Conservation (phyloP, 2,329 filamentous ascomycete species). For the Coniochaeta hoffmannii region DNA sequence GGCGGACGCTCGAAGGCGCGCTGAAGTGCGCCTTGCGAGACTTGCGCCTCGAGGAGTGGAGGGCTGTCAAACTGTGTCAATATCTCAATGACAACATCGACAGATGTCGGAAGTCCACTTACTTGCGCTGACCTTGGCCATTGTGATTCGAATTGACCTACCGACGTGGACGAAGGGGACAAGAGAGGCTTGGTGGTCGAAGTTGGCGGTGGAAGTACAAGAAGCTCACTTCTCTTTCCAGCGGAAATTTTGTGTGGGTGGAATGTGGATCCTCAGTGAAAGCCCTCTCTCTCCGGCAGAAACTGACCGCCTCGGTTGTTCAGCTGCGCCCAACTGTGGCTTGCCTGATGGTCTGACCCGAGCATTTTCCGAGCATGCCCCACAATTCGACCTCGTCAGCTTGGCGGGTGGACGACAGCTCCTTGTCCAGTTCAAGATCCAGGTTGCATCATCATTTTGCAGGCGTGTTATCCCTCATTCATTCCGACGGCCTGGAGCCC, state of each 20-base stretch:
- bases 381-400: slow-evolving; percentile 2
- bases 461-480: not conserved
- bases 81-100: slow-evolving; percentile 5
- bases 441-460: slow-evolving; percentile 3
- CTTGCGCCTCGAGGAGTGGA: slow-evolving; percentile 90
- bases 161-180: slow-evolving; percentile 10
- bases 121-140: slow-evolving; percentile 61
- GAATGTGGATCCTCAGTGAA: not conserved
- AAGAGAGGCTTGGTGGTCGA: slow-evolving; percentile 9
- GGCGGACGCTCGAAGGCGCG: slow-evolving; percentile 88
- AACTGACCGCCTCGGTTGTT: not conserved
- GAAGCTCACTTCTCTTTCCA: not conserved
- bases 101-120: slow-evolving; percentile 4
- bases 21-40: slow-evolving; percentile 97
- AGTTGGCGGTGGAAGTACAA: not conserved
- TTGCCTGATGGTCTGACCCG: not conserved
- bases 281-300: slow-evolving; percentile 3
- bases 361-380: slow-evolving; percentile 1
- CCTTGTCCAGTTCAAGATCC: not conserved
- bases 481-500: slow-evolving; percentile 12
- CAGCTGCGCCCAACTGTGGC: slow-evolving; percentile 1
- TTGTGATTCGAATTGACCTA: slow-evolving; percentile 37
- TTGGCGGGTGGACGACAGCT: not conserved
- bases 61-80: slow-evolving; percentile 32
- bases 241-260: slow-evolving; percentile 1